These are phyloP conservation scores for Penicillium sp. DNA, from an alignment of 2,329 filamentous ascomycete genomes.

Conservation along the genomic window DNA sequence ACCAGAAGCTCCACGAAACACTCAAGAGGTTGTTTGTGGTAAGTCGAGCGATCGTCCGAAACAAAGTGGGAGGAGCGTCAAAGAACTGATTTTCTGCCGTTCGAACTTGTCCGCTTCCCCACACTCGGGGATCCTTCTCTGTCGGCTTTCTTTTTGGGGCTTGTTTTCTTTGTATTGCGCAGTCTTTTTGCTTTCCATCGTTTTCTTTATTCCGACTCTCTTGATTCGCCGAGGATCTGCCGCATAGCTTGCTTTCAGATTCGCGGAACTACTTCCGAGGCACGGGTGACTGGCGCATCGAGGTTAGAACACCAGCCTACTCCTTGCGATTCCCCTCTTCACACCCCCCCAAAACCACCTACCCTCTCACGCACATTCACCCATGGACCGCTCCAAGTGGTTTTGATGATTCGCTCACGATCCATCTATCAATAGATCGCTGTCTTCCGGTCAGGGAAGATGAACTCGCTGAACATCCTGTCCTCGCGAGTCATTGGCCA, in stretches of 20 bases:
- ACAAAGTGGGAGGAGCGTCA: slow-evolving; percentile 17
- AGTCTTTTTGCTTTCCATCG: slow-evolving; percentile 8
- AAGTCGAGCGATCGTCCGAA: neutral
- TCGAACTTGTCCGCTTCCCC: slow-evolving; percentile 29
- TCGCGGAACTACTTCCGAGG: slow-evolving; percentile 27
- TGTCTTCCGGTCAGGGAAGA: slow-evolving; percentile 60
- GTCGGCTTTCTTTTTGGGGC: slow-evolving; percentile 5
- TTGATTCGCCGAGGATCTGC: neutral
- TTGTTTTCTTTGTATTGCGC: slow-evolving; percentile 1
- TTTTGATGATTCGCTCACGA: slow-evolving; percentile 22
- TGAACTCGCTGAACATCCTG: slow-evolving; percentile 97
- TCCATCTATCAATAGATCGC: slow-evolving; percentile 31
- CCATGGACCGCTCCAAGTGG: slow-evolving; percentile 15
- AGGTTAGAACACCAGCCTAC: slow-evolving; percentile 34
- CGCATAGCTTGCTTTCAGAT: slow-evolving; percentile 12
- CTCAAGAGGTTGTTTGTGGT: neutral
- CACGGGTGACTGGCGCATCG: slow-evolving; percentile 44
- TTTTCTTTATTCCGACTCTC: neutral
- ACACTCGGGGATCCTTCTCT: slow-evolving; percentile 23
- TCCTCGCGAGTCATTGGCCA: slow-evolving; percentile 75
- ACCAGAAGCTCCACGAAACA: neutral
- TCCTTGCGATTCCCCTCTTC: slow-evolving; percentile 19
- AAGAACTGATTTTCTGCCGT: slow-evolving; percentile 31
- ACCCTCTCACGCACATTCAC: slow-evolving; percentile 3
- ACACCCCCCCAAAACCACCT: slow-evolving; percentile 8